Evolutionary conservation across 2,329 filamentous ascomycete species (phyloP), one percentile per base, ranked within the genome.

Genomic region (Torrubiella hemipterigena): DNA sequence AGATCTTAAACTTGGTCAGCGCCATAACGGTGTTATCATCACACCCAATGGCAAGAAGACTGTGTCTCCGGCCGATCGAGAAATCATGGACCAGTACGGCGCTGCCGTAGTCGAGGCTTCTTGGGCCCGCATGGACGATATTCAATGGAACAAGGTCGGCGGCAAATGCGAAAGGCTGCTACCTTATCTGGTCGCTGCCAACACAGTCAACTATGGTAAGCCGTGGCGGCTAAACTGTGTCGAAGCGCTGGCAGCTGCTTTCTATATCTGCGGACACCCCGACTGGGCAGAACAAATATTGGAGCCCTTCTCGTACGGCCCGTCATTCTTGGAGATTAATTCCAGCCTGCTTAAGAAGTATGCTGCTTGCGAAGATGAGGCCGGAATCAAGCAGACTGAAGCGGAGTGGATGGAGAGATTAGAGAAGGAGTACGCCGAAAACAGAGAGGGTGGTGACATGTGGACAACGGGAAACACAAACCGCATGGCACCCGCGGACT

Each of bases 21-120:
- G 89, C 44, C 86, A 91, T 54, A 73, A 78, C 21, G 91, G 91
- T 36, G 81, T 98, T 41, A 82, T 98, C 48, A 84, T 98, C 50
- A 93, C 84, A 8, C 91, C 91, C 17, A 96, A 96, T 61, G 91
- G 83, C 40, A 95, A 93, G 52, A 75, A 69, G 35, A 73, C 86
- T 12, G 55, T 96, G 26, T 93, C 82, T 5, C 82, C 86, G 2
- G 83, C 85, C 31, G 91, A 98, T 57, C 66, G 66, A 35, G 76
- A 81, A 30, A 61, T 93, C 12, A 70, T 96, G 46, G 85, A 93
- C 46, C 79, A 86, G 54, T 82, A 83, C 50, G 91, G 91, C 40
- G 89, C 87, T 14, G 91, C 91, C 4, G 91, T 98, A 4, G 91
- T 98, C 13, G 91, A 98, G 61, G 94, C 87, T 50, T 93, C 84